These are phyloP conservation scores for Aspergillus sojae DNA, from an alignment of 2,329 filamentous ascomycete species.

Conservation along the genomic window DNA sequence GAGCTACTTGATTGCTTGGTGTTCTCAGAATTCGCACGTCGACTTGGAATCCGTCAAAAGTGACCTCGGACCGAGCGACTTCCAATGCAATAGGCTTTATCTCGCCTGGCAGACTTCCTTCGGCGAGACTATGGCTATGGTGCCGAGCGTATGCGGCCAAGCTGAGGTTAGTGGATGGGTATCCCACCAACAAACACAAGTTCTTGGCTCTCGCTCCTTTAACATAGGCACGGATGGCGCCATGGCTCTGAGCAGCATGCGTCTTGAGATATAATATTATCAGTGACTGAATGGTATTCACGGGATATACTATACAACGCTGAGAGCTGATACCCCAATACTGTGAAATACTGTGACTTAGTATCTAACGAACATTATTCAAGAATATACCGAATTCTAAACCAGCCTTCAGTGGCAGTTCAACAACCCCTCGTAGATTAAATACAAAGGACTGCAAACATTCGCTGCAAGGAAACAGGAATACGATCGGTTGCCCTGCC, in stretches of 20 bases:
- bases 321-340: neutral
- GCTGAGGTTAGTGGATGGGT: neutral
- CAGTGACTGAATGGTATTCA: neutral
- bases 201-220: neutral
- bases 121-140: neutral
- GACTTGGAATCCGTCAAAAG: neutral
- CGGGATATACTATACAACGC: neutral
- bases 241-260: neutral
- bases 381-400: neutral
- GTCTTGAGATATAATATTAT: neutral
- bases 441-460: neutral
- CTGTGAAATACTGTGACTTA: neutral
- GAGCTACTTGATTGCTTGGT: constrained; percentile 44
- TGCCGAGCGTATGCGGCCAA: neutral
- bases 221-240: neutral
- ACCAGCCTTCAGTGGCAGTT: neutral
- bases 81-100: neutral
- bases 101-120: neutral
- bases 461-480: neutral
- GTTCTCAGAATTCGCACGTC: neutral
- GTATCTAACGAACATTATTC: neutral
- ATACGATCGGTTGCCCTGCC: constrained; percentile 37
- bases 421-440: neutral
- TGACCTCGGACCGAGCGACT: neutral
- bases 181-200: neutral